Percentiles rank a stretch among this genome's conserved stretches.
Evolutionary conservation across 495 filamentous ascomycete genomes (phyloP).

Genomic region (Daldinia decipiens): DNA sequence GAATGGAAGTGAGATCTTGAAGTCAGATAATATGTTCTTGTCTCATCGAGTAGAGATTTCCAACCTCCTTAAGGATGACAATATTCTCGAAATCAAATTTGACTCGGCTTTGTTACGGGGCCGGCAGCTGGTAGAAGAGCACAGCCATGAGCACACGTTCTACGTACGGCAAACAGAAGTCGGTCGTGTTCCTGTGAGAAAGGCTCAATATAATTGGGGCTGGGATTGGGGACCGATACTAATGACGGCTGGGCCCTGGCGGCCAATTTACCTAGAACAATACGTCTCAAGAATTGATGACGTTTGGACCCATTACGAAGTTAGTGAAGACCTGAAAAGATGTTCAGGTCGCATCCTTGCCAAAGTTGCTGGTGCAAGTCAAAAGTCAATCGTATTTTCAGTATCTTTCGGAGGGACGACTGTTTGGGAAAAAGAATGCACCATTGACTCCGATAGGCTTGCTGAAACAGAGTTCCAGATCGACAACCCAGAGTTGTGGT

Average conservation of each 20-base stretch:
- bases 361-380: conserved; percentile 58
- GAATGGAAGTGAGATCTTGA: conserved; percentile 64
- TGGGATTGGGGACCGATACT: conserved; percentile 87
- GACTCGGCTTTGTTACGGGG: conserved; percentile 55
- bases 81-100: conserved; percentile 56
- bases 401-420: conserved; percentile 55
- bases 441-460: conserved; percentile 44
- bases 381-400: conserved; percentile 47
- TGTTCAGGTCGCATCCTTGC: conserved; percentile 53
- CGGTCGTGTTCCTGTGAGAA: conserved; percentile 54
- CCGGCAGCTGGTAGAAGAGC: conserved; percentile 52
- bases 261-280: conserved; percentile 71
- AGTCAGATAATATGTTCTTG: conserved; percentile 72
- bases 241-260: conserved; percentile 78
- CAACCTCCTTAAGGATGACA: conserved; percentile 40
- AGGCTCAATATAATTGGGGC: conserved; percentile 75
- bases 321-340: conserved; percentile 56
- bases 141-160: conserved; percentile 57
- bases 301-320: conserved; percentile 63
- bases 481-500: conserved; percentile 73
- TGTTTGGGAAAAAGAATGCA: conserved; percentile 65
- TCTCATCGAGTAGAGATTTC: conserved; percentile 60
- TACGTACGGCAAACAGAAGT: conserved; percentile 60
- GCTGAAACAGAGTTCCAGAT: conserved; percentile 59
- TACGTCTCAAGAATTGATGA: conserved; percentile 61